Conservation (phyloP, 805 yeast species). For the Hagleromyces aurorensis region DNA sequence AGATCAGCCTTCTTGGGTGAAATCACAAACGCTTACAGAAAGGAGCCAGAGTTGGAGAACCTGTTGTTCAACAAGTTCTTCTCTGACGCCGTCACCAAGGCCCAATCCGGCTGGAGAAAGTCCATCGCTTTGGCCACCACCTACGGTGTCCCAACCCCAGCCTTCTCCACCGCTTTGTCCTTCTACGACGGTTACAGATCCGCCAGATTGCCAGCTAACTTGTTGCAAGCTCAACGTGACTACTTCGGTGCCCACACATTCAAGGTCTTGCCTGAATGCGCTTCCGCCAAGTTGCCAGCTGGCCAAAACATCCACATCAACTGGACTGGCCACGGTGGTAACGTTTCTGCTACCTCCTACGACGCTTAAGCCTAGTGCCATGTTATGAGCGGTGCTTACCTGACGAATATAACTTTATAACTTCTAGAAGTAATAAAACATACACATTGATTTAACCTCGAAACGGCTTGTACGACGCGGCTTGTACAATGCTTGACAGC, state of each 20-base stretch:
- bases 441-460: no score
- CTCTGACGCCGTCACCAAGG: conserved; percentile 82
- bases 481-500: no score
- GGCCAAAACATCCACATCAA: conserved; percentile 85
- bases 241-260: conserved; percentile 99
- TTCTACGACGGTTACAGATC: conserved; percentile 99
- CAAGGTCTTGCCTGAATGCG: conserved; percentile 84
- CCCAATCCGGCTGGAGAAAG: conserved; percentile 94
- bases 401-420: no score
- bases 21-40: conserved; percentile 93
- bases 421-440: no score
- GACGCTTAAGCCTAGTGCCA: conserved; percentile 57
- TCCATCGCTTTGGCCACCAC: conserved; percentile 69
- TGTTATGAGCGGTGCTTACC: no score
- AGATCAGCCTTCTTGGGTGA: conserved; percentile 97
- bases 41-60: conserved; percentile 89
- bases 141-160: conserved; percentile 95
- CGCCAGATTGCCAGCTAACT: conserved; percentile 90
- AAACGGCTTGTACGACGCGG: no score
- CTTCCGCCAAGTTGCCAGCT: conserved; percentile 66
- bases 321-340: conserved; percentile 99
- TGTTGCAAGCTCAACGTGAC: conserved; percentile 99
- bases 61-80: conserved; percentile 93
- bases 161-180: conserved; percentile 91
- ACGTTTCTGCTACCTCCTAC: conserved; percentile 91